Evolutionary conservation across 2,329 filamentous ascomycete genomes (phyloP).

Genomic region (Stachybotrys echinatus): DNA sequence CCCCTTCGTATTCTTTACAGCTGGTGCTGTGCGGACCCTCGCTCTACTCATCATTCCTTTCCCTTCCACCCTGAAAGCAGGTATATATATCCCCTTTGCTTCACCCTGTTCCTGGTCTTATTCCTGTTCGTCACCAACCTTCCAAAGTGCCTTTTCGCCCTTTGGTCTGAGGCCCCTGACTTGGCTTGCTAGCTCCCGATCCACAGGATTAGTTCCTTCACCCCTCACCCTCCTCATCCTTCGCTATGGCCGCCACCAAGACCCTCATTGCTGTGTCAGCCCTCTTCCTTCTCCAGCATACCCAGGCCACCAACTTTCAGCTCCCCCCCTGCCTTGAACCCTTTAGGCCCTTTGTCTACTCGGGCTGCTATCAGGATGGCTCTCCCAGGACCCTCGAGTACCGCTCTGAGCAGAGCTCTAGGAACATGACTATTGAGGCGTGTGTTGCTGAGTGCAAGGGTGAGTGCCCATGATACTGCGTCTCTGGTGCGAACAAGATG

Average conservation of each 20-base stretch:
- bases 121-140: background rate
- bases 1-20: background rate
- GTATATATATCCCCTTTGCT: constrained; percentile 1
- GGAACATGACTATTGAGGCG: constrained; percentile 41
- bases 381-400: constrained; percentile 31
- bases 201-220: background rate
- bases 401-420: constrained; percentile 30
- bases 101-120: background rate
- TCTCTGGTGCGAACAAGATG: background rate
- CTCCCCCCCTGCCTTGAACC: constrained; percentile 37
- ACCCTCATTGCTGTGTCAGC: background rate
- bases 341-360: constrained; percentile 41
- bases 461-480: constrained; percentile 12
- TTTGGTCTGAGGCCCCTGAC: background rate
- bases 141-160: background rate
- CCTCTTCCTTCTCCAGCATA: constrained; percentile 5
- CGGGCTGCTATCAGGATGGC: constrained; percentile 42
- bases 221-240: background rate
- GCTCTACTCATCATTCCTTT: background rate
- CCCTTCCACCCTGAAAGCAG: background rate
- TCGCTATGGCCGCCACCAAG: constrained; percentile 1
- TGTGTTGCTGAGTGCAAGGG: constrained; percentile 46
- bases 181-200: background rate
- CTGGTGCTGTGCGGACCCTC: background rate
- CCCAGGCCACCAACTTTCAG: constrained; percentile 36